Evolutionary conservation across 202 grass and related monocot genomes (phyloP).

Genomic region (Bolboschoenoplectus hybrid): DNA sequence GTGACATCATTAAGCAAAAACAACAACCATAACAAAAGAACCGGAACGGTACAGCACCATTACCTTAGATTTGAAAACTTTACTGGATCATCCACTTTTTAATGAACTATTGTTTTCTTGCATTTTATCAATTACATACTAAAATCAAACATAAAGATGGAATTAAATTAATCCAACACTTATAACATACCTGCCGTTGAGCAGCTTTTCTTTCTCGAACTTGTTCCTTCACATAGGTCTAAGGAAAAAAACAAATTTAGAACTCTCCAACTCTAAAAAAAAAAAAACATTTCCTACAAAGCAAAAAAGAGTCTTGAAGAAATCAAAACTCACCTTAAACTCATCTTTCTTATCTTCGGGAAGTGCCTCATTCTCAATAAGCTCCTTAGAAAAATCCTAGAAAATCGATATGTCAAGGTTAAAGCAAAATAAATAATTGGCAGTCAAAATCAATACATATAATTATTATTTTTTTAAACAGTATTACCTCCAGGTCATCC

Average conservation of each 20-base stretch:
- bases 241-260: constrained; percentile 27
- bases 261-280: not conserved
- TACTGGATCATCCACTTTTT: not conserved
- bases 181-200: constrained; percentile 57
- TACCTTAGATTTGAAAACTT: not conserved
- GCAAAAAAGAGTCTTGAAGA: not conserved
- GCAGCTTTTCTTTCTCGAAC: constrained; percentile 73
- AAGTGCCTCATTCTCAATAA: constrained; percentile 54
- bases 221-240: constrained; percentile 82
- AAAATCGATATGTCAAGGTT: constrained; percentile 20
- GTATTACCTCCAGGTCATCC: constrained; percentile 73
- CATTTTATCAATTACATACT: not conserved
- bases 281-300: not conserved
- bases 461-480: not conserved
- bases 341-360: constrained; percentile 81
- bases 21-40: not conserved
- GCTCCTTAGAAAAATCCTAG: constrained; percentile 66
- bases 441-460: not conserved
- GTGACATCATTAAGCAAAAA: constrained; percentile 10
- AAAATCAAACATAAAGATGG: constrained; percentile 17
- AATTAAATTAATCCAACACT: constrained; percentile 24
- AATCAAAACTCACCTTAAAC: constrained; percentile 55
- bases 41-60: not conserved
- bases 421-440: constrained; percentile 28
- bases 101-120: not conserved